Conservation (phyloP, 106 monocot species). For the Allium sativum region DNA sequence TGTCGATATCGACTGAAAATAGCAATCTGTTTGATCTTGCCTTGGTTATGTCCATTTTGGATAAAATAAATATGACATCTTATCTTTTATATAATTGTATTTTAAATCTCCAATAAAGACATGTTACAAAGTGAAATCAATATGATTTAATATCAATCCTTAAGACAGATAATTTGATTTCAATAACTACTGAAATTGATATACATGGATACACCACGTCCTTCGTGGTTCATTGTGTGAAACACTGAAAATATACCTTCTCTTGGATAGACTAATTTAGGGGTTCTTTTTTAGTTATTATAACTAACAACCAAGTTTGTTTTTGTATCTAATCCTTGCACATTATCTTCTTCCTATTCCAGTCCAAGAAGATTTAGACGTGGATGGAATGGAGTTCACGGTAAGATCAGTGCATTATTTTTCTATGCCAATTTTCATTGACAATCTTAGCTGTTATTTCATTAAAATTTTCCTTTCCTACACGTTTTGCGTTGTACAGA, state of each 20-base stretch:
- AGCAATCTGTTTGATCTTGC: neutral
- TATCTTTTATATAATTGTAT: neutral
- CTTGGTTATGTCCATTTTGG: neutral
- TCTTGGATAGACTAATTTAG: neutral
- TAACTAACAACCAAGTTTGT: too few relatives aligned
- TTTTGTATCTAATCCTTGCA: too few relatives aligned
- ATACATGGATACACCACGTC: too few relatives aligned
- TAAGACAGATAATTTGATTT: too few relatives aligned
- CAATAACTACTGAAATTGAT: too few relatives aligned
- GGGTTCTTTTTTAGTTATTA: neutral
- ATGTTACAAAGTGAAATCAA: too few relatives aligned
- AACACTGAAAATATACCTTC: neutral
- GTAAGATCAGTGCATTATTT: neutral
- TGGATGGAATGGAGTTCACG: conserved; percentile 7
- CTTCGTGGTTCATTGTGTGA: too few relatives aligned
- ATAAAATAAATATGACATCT: neutral
- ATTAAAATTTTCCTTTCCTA: neutral
- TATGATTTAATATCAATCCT: too few relatives aligned
- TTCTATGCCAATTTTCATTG: neutral
- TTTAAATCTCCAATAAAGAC: neutral
- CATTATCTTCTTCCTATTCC: neutral
- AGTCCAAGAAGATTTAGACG: neutral
- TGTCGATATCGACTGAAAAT: neutral
- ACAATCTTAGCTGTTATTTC: neutral
- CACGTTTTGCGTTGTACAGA: conserved; percentile 1